A percentile compares a stretch with the other conserved stretches of the same genome.
These are phyloP conservation scores for Pycnococcus provasolii DNA, from an alignment of 139 green algal species.

Conservation along the genomic window DNA sequence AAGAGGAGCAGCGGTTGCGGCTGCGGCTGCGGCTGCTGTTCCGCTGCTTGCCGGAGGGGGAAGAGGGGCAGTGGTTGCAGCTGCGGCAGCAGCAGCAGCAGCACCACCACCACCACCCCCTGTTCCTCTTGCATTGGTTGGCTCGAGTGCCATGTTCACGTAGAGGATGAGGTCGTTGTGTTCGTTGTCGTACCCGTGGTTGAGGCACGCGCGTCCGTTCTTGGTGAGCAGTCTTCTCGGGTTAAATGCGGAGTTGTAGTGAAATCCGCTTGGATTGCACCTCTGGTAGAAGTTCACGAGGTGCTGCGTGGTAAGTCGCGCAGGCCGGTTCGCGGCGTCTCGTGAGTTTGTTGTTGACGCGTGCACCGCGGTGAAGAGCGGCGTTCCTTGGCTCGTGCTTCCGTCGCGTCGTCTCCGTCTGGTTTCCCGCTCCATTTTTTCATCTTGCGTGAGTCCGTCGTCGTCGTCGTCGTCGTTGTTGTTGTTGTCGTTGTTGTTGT, in stretches of 20 bases:
- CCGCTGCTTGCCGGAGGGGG: too few relatives aligned
- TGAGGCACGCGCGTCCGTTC: slow-evolving; percentile 43
- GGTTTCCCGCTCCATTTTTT: too few relatives aligned
- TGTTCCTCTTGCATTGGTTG: background rate
- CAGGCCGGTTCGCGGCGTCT: too few relatives aligned
- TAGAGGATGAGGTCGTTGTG: slow-evolving; percentile 74
- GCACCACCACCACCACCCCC: background rate
- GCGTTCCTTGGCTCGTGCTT: too few relatives aligned
- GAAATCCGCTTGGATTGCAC: slow-evolving; percentile 33
- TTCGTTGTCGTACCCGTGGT: slow-evolving; percentile 73
- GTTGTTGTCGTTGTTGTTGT: background rate
- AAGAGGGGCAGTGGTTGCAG: background rate
- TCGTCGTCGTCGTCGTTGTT: too few relatives aligned
- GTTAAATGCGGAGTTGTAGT: slow-evolving; percentile 31
- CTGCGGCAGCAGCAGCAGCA: background rate
- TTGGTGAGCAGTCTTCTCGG: slow-evolving; percentile 57
- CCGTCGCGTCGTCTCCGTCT: too few relatives aligned
- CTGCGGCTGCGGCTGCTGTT: too few relatives aligned
- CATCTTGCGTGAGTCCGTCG: too few relatives aligned
- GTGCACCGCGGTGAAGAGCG: too few relatives aligned
- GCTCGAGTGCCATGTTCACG: slow-evolving; percentile 51
- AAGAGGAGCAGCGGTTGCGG: background rate
- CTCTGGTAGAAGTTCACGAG: slow-evolving; percentile 27
- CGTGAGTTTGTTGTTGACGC: too few relatives aligned
- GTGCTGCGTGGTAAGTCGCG: too few relatives aligned